Evolutionary conservation across 441 rosid species (phyloP).

Genomic region (Aquilaria agallochum): DNA sequence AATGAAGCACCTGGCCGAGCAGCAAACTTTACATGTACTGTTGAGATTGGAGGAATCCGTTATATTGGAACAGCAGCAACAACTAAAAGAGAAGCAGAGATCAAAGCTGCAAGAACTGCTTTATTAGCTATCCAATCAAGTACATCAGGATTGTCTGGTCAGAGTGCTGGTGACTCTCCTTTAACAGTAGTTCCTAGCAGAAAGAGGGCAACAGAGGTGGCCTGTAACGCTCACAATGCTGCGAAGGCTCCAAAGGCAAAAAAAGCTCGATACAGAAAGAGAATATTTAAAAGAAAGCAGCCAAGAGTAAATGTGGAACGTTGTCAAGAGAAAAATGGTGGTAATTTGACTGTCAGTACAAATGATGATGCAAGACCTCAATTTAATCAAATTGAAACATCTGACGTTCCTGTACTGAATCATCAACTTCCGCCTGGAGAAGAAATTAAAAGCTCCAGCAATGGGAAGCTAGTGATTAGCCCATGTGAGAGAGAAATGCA

Average conservation of each 20-base stretch:
- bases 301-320: constrained; percentile 1
- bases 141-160: constrained; percentile 26
- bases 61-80: constrained; percentile 79
- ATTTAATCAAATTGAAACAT: constrained; percentile 9
- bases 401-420: constrained; percentile 7
- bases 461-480: constrained; percentile 9
- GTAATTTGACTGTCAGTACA: neutral
- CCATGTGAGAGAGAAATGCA: constrained; percentile 14
- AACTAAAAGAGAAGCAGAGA: constrained; percentile 84
- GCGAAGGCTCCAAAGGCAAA: constrained; percentile 44
- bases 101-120: constrained; percentile 88
- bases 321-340: constrained; percentile 11
- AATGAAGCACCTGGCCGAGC: constrained; percentile 35
- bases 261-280: constrained; percentile 57
- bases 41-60: constrained; percentile 80
- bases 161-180: constrained; percentile 28
- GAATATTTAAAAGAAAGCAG: constrained; percentile 27
- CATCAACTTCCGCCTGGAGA: constrained; percentile 6
- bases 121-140: constrained; percentile 55
- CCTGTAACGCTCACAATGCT: constrained; percentile 27
- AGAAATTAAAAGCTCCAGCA: constrained; percentile 5
- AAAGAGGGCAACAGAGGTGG: constrained; percentile 43
- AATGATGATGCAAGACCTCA: constrained; percentile 5
- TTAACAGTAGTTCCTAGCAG: constrained; percentile 69
- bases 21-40: constrained; percentile 45